phyloP scores from a whole-genome alignment of 2,329 filamentous ascomycete species.

The Tolypocladium inflatum region DNA sequence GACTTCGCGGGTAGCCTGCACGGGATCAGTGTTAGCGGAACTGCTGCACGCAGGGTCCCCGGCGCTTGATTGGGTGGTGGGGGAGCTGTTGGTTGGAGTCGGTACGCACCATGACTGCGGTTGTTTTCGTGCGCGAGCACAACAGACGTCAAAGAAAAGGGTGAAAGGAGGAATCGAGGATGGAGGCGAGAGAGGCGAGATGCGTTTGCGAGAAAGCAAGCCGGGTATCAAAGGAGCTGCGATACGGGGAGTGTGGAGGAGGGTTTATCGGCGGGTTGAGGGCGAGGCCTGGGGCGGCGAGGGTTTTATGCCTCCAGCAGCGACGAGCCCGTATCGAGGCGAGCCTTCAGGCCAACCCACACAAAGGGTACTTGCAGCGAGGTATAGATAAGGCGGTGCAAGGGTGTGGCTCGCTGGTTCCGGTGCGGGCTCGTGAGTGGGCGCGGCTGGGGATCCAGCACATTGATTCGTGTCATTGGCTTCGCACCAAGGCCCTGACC shows the following conservation, averaged over 20 bases:
- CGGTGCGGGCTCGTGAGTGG: not conserved
- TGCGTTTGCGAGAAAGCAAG: not conserved
- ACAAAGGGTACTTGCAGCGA: not conserved
- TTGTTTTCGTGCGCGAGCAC: slow-evolving; percentile 1
- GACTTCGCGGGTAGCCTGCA: slow-evolving; percentile 17
- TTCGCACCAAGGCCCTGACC: not conserved
- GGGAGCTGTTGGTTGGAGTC: not conserved
- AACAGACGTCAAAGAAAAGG: not conserved
- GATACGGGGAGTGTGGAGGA: slow-evolving; percentile 2
- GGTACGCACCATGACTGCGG: slow-evolving; percentile 13
- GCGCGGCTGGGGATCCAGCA: not conserved
- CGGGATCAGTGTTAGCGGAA: slow-evolving; percentile 6
- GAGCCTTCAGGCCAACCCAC: not conserved
- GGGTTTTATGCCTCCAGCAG: slow-evolving; percentile 12
- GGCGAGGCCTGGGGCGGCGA: slow-evolving; percentile 5
- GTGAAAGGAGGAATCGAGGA: not conserved
- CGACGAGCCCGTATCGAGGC: slow-evolving; percentile 1
- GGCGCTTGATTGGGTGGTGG: not conserved
- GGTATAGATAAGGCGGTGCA: slow-evolving; percentile 5
- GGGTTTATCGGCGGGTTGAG: not conserved
- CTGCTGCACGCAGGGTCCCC: not conserved
- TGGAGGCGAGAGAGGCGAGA: not conserved
- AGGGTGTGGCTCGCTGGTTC: slow-evolving; percentile 5
- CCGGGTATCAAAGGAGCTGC: not conserved
- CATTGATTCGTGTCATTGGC: slow-evolving; percentile 1